A percentile compares a stretch with the other conserved stretches of the same genome.
phyloP scores from a whole-genome alignment of 2,329 filamentous ascomycete genomes.

The Truncatella angustata region DNA sequence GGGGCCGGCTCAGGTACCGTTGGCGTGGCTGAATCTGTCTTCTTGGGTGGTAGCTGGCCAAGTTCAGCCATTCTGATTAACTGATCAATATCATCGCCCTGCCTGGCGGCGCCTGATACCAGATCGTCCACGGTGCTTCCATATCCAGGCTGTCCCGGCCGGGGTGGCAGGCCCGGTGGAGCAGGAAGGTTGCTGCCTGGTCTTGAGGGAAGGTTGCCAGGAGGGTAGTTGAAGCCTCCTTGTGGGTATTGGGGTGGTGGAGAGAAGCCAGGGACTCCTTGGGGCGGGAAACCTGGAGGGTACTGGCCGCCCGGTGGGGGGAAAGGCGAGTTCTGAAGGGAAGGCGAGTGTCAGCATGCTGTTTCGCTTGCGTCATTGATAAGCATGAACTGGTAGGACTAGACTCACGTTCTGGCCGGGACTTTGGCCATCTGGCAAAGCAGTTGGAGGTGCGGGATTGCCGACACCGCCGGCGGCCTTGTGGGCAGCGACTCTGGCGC shows the following conservation, averaged over 20 bases:
- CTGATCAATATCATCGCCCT: slow-evolving; percentile 63
- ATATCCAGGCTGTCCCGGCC: slow-evolving; percentile 35
- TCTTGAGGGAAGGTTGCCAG: slow-evolving; percentile 43
- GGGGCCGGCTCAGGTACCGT: slow-evolving; percentile 24
- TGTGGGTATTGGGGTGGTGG: slow-evolving; percentile 35
- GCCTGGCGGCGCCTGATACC: slow-evolving; percentile 40
- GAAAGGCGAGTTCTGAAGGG: slow-evolving; percentile 38
- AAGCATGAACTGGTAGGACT: too few relatives aligned
- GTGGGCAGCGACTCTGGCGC: slow-evolving; percentile 64
- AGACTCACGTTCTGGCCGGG: slow-evolving; percentile 42
- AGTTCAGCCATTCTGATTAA: slow-evolving; percentile 64
- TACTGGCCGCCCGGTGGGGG: slow-evolving; percentile 38
- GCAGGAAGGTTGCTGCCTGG: slow-evolving; percentile 39
- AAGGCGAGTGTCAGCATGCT: not conserved
- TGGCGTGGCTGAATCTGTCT: slow-evolving; percentile 24
- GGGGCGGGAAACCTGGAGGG: slow-evolving; percentile 35
- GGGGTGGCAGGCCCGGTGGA: slow-evolving; percentile 42
- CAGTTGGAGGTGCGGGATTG: slow-evolving; percentile 46
- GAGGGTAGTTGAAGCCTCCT: slow-evolving; percentile 31
- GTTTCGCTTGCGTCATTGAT: not conserved
- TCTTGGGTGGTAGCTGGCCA: slow-evolving; percentile 51
- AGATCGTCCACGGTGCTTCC: slow-evolving; percentile 44
- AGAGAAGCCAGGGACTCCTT: slow-evolving; percentile 30
- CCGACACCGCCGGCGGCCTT: slow-evolving; percentile 53
- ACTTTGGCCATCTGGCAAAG: slow-evolving; percentile 43